Conservation (phyloP, 2,329 filamentous ascomycete species). For the Sclerotinia nivalis region DNA sequence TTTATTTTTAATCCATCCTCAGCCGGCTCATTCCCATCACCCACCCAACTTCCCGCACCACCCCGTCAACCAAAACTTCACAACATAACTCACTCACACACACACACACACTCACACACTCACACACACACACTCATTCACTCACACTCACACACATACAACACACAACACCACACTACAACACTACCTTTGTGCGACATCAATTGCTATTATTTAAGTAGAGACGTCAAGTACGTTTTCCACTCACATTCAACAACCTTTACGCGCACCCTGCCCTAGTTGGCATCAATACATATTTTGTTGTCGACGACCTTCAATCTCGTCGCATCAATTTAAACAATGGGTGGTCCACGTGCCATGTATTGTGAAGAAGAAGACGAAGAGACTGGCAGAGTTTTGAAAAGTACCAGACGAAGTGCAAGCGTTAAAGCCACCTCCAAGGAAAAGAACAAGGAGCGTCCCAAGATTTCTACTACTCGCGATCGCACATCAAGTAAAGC, state of each 20-base stretch:
- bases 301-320: constrained; percentile 21
- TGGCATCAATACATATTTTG: background rate
- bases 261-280: background rate
- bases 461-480: constrained; percentile 15
- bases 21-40: constrained; percentile 4
- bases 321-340: constrained; percentile 23
- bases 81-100: background rate
- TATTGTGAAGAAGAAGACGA: constrained; percentile 38
- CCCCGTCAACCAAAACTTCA: constrained; percentile 12
- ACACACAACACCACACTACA: background rate
- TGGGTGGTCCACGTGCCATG: constrained; percentile 31
- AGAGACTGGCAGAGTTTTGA: constrained; percentile 30
- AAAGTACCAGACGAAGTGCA: constrained; percentile 33
- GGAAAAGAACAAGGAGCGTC: constrained; percentile 27
- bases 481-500: constrained; percentile 20
- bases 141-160: background rate
- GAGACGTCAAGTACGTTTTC: constrained; percentile 7
- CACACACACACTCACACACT: background rate
- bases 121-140: background rate
- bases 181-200: constrained; percentile 16
- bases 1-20: background rate
- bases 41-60: constrained; percentile 18
- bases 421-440: constrained; percentile 26
- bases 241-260: background rate
- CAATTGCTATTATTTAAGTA: constrained; percentile 22